Base-by-base conservation (phyloP, 768 basidiomycete species). In the Pseudohyphozyma bogoriensis region DNA sequence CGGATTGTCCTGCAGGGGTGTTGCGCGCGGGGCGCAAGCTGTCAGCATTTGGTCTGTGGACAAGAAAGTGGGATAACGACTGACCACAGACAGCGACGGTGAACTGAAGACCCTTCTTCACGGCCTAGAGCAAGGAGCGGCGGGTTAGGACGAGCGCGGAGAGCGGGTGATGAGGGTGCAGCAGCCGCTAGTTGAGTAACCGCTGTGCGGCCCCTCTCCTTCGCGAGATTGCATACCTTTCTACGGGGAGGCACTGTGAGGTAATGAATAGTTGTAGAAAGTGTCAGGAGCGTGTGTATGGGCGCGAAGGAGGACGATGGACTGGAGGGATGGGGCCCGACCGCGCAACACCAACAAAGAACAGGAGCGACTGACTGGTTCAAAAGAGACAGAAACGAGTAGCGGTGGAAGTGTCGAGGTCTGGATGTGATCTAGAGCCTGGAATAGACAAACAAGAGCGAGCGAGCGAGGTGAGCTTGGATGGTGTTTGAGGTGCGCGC, bases 31-130 rank as follows among this genome's bases (percentile, higher is more conserved):
- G 40, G 37, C 46, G 40, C 33, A 45, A 46, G 33, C 45, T 52
- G 40, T 29, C 16, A 47, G 40, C 51, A 24, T 1, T 37, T 22
- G 44, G 32, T 4, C 28, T 13, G 49, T 47, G 42, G 28, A 42
- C n/a, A 16, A 18, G 52, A 11, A 26, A 24, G 22, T 24, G 20
- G 22, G 33, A 32, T 45, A 40, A 39, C 60, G 59, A 55, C 89
- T 71, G 64, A 93, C 93, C 93, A 72, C 93, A 90, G 56, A 96
- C 93, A 89, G 91, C 91, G 71, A 96, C 75, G 68, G 93, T 97
- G 78, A 97, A 88, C 77, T 93, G 90, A 55, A 97, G 87, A 73
- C 92, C 93, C 83, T 96, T 96, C 79, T 96, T 97, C 76, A 88
- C 89, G 62, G 73, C 72, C 76, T 96, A n/a, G n/a, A n/a, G n/a